Evolutionary conservation across 805 yeast genomes (phyloP).

Genomic region (Candida pseudoglaebosa): DNA sequence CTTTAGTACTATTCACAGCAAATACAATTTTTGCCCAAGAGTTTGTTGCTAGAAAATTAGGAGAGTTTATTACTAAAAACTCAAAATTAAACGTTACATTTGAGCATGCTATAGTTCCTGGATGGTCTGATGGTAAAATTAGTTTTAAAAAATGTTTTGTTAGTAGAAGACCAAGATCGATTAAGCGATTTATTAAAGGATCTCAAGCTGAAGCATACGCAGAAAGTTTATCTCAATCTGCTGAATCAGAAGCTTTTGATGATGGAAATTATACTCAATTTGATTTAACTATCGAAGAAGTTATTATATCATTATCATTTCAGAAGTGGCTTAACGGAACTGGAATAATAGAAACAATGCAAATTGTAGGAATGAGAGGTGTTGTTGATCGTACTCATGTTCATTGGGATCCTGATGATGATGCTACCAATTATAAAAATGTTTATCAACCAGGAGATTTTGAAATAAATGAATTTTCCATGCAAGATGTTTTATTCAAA

Average conservation of each 20-base stretch:
- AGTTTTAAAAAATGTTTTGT: constrained; percentile 82
- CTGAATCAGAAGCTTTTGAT: constrained; percentile 42
- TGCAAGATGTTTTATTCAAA: constrained; percentile 84
- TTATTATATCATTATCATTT: constrained; percentile 75
- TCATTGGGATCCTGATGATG: constrained; percentile 74
- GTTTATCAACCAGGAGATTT: constrained; percentile 83
- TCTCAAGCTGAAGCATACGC: constrained; percentile 70
- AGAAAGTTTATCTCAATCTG: constrained; percentile 35
- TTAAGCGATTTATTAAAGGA: constrained; percentile 58
- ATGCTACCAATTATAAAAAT: constrained; percentile 76
- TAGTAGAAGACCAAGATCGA: constrained; percentile 70
- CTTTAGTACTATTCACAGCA: constrained; percentile 68
- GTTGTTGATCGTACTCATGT: constrained; percentile 90
- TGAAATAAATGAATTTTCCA: constrained; percentile 75
- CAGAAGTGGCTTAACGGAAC: constrained; percentile 85
- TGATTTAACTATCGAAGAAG: constrained; percentile 84
- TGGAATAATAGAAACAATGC: constrained; percentile 76
- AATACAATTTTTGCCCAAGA: constrained; percentile 90
- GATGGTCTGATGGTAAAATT: constrained; percentile 86
- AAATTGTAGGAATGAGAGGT: constrained; percentile 84
- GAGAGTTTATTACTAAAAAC: constrained; percentile 78
- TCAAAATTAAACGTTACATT: constrained; percentile 80
- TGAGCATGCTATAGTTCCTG: constrained; percentile 92
- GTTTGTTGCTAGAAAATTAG: constrained; percentile 73
- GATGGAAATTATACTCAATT: constrained; percentile 97